Conservation (phyloP, 2,329 filamentous ascomycete species). For the Aspergillus sclerotialis region DNA sequence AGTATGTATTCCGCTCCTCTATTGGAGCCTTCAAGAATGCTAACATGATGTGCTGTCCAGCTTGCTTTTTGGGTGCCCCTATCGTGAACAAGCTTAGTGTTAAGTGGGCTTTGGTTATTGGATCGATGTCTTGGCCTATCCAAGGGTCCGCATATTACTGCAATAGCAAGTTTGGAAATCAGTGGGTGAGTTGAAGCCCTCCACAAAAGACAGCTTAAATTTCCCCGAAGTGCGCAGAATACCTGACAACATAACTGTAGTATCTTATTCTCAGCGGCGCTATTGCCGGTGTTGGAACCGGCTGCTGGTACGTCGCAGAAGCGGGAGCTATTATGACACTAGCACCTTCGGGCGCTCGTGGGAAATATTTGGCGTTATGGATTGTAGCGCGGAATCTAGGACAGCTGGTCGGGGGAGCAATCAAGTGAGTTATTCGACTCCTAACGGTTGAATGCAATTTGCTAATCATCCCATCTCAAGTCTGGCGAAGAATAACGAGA, state of each 20-base stretch:
- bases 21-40: constrained; percentile 1
- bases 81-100: constrained; percentile 43
- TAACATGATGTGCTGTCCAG: constrained; percentile 13
- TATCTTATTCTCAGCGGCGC: constrained; percentile 37
- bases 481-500: constrained; percentile 32
- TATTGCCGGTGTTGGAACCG: constrained; percentile 34
- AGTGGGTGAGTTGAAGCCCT: constrained; percentile 36
- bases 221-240: background rate
- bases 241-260: constrained; percentile 11
- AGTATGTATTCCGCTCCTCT: constrained; percentile 10
- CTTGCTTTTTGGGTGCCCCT: constrained; percentile 39
- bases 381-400: constrained; percentile 43
- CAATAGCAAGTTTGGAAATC: constrained; percentile 44
- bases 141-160: constrained; percentile 43
- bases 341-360: constrained; percentile 40
- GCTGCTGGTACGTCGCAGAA: constrained; percentile 46
- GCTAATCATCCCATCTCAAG: constrained; percentile 11
- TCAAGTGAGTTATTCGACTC: constrained; percentile 28
- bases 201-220: too few relatives aligned
- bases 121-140: constrained; percentile 38
- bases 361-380: constrained; percentile 44
- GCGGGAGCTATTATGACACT: constrained; percentile 45
- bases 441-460: background rate
- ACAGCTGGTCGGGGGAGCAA: constrained; percentile 42
- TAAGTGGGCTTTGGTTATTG: constrained; percentile 42